Conservation (phyloP, 1,139 yeast genomes). For the Debaryomyces coudertii region DNA sequence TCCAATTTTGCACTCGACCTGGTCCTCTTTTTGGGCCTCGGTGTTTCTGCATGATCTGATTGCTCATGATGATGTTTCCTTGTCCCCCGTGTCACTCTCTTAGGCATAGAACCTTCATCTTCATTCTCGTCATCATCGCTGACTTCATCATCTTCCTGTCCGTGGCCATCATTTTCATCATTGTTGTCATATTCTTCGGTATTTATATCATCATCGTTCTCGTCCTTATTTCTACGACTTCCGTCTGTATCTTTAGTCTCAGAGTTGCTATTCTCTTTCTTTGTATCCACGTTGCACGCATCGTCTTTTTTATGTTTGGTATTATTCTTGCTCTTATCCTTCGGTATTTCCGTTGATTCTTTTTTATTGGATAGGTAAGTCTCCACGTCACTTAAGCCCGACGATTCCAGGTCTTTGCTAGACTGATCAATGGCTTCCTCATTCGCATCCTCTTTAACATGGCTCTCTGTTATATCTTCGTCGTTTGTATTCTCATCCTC, state of each 20-base stretch:
- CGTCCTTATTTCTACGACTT: constrained; percentile 16
- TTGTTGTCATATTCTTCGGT: constrained; percentile 19
- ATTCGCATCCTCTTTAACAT: constrained; percentile 10
- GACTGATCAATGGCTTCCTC: constrained; percentile 6
- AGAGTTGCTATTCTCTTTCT: constrained; percentile 4
- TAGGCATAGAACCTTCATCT: constrained; percentile 16
- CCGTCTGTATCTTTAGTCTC: constrained; percentile 14
- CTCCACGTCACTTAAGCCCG: constrained; percentile 3
- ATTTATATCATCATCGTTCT: constrained; percentile 16
- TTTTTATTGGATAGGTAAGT: constrained; percentile 3
- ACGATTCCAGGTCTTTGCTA: not conserved
- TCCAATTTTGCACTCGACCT: constrained; percentile 30
- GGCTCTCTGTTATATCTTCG: constrained; percentile 11
- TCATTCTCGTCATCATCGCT: constrained; percentile 21
- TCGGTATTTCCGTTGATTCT: not conserved
- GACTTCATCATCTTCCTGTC: constrained; percentile 18
- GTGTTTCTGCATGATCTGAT: constrained; percentile 11
- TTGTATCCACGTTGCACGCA: not conserved
- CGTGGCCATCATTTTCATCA: constrained; percentile 16
- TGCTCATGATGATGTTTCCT: constrained; percentile 9
- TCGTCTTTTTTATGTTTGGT: constrained; percentile 1
- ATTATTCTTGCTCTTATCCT: not conserved
- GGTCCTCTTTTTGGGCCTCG: constrained; percentile 31
- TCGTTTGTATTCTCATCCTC: constrained; percentile 21
- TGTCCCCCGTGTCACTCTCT: constrained; percentile 16